Conservation (phyloP, 2,329 filamentous ascomycete species). For the Colletotrichum sp. region DNA sequence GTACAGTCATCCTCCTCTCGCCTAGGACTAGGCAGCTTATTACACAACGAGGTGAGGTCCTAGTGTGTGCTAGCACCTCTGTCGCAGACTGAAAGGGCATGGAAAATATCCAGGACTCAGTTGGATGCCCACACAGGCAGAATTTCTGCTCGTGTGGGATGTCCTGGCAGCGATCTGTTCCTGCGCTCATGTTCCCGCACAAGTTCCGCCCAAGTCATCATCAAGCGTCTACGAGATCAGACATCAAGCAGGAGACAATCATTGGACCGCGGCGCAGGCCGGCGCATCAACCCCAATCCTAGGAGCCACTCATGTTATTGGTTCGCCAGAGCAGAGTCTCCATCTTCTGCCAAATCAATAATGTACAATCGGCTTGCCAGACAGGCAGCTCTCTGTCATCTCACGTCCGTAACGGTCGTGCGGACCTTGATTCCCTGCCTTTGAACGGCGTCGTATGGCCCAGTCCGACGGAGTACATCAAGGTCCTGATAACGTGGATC, state of each 20-base stretch:
- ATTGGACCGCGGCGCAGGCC: too few species aligned
- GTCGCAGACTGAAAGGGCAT: neutral
- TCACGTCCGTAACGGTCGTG: neutral
- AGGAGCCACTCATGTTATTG: too few species aligned
- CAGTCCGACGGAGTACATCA: neutral
- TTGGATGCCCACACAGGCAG: neutral
- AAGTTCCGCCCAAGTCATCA: too few species aligned
- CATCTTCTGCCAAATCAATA: too few species aligned
- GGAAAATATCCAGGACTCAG: neutral
- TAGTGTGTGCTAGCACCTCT: neutral
- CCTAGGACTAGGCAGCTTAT: neutral
- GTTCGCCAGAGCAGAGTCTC: too few species aligned
- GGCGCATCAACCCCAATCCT: too few species aligned
- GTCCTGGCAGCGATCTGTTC: neutral
- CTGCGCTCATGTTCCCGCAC: too few species aligned
- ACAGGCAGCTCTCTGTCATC: too few species aligned
- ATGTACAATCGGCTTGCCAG: too few species aligned
- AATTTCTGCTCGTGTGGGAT: neutral
- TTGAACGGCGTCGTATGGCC: neutral
- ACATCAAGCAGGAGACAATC: too few species aligned
- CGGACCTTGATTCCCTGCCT: neutral
- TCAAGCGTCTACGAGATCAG: too few species aligned
- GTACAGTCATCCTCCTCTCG: neutral
- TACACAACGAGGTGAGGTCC: neutral
- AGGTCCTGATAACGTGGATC: neutral